Evolutionary conservation across 192 early-diverging fungal genomes (phyloP).

Genomic region (Coemansia reversa): DNA sequence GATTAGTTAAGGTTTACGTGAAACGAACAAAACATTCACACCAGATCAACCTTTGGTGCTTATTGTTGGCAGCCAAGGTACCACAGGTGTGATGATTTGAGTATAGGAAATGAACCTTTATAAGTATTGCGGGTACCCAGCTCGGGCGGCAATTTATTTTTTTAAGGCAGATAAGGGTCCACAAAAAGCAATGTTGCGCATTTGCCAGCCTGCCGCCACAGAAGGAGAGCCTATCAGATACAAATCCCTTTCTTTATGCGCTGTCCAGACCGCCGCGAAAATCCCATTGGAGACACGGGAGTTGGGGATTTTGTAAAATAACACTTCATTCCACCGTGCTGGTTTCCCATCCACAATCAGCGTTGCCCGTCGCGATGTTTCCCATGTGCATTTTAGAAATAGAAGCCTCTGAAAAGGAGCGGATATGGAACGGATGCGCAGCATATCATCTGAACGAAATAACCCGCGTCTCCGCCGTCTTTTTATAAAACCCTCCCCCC

Average conservation of each 20-base stretch:
- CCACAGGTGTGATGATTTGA: background rate
- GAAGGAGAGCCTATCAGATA: background rate
- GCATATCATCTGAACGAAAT: too few species aligned
- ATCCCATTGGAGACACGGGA: background rate
- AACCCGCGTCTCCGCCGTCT: background rate
- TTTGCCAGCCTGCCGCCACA: background rate
- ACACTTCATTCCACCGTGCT: constrained; percentile 1
- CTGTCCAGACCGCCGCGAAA: background rate
- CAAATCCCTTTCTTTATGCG: too few species aligned
- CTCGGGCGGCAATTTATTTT: background rate
- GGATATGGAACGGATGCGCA: too few species aligned
- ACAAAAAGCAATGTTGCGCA: background rate
- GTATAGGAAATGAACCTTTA: background rate
- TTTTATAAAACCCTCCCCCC: background rate
- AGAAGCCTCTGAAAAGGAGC: too few species aligned
- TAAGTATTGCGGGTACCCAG: background rate
- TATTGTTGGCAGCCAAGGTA: background rate
- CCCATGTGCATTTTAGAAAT: background rate
- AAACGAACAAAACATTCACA: background rate
- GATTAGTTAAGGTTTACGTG: background rate
- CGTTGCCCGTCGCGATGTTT: background rate
- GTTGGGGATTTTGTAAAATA: background rate
- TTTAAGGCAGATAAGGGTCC: background rate
- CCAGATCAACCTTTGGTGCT: background rate
- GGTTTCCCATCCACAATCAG: background rate